These are phyloP conservation scores for Echria macrotheca DNA, from an alignment of 495 filamentous ascomycete genomes.

Conservation along the genomic window DNA sequence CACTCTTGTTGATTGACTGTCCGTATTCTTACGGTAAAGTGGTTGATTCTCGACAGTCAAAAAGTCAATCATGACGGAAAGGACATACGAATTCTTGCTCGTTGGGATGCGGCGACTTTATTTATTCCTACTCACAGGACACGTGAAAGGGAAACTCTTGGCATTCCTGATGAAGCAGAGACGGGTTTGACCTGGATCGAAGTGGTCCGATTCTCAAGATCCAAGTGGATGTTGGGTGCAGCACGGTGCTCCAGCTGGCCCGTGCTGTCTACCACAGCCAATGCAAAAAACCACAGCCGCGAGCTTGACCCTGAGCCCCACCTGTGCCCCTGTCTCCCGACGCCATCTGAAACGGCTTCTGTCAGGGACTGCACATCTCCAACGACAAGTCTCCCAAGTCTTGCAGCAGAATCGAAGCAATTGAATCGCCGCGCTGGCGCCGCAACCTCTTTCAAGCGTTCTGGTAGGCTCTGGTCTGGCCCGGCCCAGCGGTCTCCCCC, in stretches of 20 bases:
- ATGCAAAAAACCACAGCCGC: too few species aligned
- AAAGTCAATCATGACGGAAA: too few species aligned
- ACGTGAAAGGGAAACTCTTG: not conserved
- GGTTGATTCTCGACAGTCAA: too few species aligned
- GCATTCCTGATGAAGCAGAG: slow-evolving; percentile 1
- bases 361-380: slow-evolving; percentile 32
- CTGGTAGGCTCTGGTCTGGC: not conserved
- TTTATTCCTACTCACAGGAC: too few species aligned
- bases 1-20: too few species aligned
- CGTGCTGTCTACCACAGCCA: too few species aligned
- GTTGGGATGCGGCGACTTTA: too few species aligned
- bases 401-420: slow-evolving; percentile 18
- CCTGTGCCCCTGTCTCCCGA: slow-evolving; percentile 28
- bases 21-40: too few species aligned
- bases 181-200: slow-evolving; percentile 1
- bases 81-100: too few species aligned
- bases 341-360: slow-evolving; percentile 37
- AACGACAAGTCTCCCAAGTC: slow-evolving; percentile 12
- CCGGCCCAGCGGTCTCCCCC: too few species aligned
- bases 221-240: not conserved
- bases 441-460: not conserved
- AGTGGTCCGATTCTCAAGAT: slow-evolving; percentile 6
- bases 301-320: too few species aligned
- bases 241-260: slow-evolving; percentile 5
- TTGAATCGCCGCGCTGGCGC: not conserved